Evolutionary conservation across 257 asterid genomes (phyloP), one percentile per base, ranked within the genome.

Genomic region (Gardenia jasminoides): DNA sequence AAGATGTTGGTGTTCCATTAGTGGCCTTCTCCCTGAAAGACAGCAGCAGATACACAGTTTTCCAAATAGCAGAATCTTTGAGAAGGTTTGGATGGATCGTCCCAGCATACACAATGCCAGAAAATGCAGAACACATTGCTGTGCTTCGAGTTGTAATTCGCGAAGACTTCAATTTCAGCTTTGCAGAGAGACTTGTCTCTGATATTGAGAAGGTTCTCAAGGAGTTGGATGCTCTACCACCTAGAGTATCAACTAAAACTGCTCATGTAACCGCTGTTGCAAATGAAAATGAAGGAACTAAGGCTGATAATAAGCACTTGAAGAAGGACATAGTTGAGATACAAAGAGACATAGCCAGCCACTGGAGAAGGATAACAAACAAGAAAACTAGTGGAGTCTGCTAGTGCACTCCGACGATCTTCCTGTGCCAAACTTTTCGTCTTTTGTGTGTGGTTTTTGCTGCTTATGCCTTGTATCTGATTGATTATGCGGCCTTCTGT

Each of bases 101-200:
- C 64, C 98, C 96, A 0, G 98, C 98, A 1, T 91, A 93, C 87
- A 89, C 97, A 26, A 89, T 93, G 94, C 97, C 97, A 11, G 85
- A 92, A 0, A 77, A 91, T 46, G 96, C 94, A 0, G 94, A 93
- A 82, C 90, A 89, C 80, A 12, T 93, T 20, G 86, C 89, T 0
- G 89, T 90, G 20, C 86, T 90, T 0, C 92, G 97, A 0, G 91
- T 87, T 6, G 98, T 93, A 43, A 75, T 93, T 20, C 79, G 94
- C 16, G 96, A 90, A 71, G 98, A 91, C 79, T 93, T 91, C 84
- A 89, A 91, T 85, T 87, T 78, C 71, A 80, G 80, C 70, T 78
- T 91, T 68, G 91, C 94, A 0, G 91, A 90, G 85, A 89, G 97
- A 87, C 92, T 93, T 3, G 43, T 90, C 3, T 46, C 80, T 0